These are phyloP conservation scores for Aspergillus ustus DNA, from an alignment of 2,329 filamentous ascomycete species.

Conservation along the genomic window DNA sequence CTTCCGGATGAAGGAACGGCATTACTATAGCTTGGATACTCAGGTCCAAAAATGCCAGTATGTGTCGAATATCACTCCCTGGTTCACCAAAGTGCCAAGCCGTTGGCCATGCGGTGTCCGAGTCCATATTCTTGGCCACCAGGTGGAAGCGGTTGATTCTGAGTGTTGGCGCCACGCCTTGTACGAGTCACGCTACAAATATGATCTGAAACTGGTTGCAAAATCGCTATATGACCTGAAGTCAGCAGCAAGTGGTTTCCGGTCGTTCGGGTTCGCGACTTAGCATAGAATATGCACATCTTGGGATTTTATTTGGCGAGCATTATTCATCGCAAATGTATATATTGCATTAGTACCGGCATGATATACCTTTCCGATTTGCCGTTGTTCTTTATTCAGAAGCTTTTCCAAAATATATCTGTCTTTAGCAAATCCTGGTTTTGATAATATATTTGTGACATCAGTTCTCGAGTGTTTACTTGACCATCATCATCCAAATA, in stretches of 20 bases:
- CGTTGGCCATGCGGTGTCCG: background rate
- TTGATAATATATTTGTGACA: background rate
- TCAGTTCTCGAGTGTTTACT: background rate
- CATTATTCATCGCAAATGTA: slow-evolving; percentile 1
- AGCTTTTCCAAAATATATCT: background rate
- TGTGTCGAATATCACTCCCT: slow-evolving; percentile 1
- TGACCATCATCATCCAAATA: background rate
- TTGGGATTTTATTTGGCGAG: slow-evolving; percentile 1
- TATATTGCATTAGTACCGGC: slow-evolving; percentile 5
- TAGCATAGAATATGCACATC: slow-evolving; percentile 9
- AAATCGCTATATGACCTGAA: background rate
- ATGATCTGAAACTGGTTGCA: background rate
- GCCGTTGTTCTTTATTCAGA: background rate
- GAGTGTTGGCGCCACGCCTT: background rate
- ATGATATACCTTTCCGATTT: background rate
- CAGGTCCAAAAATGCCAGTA: slow-evolving; percentile 14
- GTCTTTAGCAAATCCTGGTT: background rate
- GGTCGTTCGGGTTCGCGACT: background rate
- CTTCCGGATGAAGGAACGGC: slow-evolving; percentile 17
- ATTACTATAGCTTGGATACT: slow-evolving; percentile 31
- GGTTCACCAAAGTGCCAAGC: background rate
- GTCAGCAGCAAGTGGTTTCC: background rate
- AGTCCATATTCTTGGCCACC: background rate
- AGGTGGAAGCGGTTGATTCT: background rate
- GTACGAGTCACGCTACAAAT: background rate